These are phyloP conservation scores for Amaranthus hypochondriacus DNA, from an alignment of 148 eudicot genomes.

Conservation along the genomic window DNA sequence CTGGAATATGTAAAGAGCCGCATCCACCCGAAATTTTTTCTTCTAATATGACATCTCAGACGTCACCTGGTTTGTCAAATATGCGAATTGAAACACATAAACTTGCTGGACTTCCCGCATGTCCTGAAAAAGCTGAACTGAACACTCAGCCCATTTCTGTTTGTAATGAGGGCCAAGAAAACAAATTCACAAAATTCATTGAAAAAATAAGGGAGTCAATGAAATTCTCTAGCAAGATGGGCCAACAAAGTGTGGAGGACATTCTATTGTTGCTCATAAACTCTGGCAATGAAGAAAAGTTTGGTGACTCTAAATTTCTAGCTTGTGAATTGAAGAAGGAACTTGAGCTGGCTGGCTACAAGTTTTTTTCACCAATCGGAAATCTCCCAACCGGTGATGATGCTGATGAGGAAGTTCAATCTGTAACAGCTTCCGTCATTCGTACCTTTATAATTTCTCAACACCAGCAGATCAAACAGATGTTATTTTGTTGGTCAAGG, in stretches of 20 bases:
- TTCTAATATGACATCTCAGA: constrained; percentile 7
- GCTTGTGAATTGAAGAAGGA: constrained; percentile 31
- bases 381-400: constrained; percentile 12
- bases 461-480: constrained; percentile 23
- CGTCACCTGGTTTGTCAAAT: constrained; percentile 1
- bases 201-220: constrained; percentile 24
- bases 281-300: constrained; percentile 6
- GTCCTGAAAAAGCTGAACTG: constrained; percentile 14
- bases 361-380: constrained; percentile 30
- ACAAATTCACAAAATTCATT: constrained; percentile 15
- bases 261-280: constrained; percentile 21
- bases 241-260: constrained; percentile 23
- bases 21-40: constrained; percentile 4
- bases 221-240: constrained; percentile 22
- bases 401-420: constrained; percentile 32
- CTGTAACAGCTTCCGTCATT: constrained; percentile 31
- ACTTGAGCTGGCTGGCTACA: constrained; percentile 29
- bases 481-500: constrained; percentile 33
- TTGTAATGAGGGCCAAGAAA: constrained; percentile 13
- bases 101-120: constrained; percentile 2
- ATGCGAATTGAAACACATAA: constrained; percentile 8
- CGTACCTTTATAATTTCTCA: constrained; percentile 29
- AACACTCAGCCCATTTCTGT: neutral
- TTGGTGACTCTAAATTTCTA: constrained; percentile 24
- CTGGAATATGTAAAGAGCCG: constrained; percentile 16